Percentiles rank a stretch among this genome's conserved stretches.
Conservation (phyloP, 768 basidiomycete genomes). For the Kwoniella mangroviensis region DNA sequence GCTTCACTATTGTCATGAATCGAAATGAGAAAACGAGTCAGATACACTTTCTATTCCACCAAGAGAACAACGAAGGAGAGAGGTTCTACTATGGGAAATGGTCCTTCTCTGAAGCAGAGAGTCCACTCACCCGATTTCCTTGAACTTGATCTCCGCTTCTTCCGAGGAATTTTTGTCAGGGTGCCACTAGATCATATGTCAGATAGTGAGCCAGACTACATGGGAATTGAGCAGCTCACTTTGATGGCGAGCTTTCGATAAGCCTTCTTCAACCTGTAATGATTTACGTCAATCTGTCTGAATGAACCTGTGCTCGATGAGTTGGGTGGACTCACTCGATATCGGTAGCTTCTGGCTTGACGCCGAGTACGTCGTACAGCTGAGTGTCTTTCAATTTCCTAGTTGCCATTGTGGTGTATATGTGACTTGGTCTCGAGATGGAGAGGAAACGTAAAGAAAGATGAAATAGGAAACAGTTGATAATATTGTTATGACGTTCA, state of each 20-base stretch:
- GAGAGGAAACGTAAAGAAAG: neutral
- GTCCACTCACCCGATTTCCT: slow-evolving; percentile 78
- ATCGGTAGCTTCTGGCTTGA: slow-evolving; percentile 55
- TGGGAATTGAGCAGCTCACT: no score
- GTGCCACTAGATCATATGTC: slow-evolving; percentile 68
- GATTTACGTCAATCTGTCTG: neutral
- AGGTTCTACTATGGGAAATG: no score
- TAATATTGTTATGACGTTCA: slow-evolving; percentile 5
- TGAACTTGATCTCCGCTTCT: slow-evolving; percentile 96
- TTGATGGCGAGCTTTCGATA: slow-evolving; percentile 94
- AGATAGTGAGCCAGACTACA: no score
- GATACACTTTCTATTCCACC: no score
- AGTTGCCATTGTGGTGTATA: slow-evolving; percentile 25
- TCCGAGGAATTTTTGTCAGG: slow-evolving; percentile 92
- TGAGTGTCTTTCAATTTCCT: slow-evolving; percentile 57
- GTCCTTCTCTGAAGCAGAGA: no score
- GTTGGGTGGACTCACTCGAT: slow-evolving; percentile 45
- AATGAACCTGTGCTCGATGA: neutral
- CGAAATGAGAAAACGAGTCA: neutral
- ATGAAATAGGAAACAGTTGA: neutral
- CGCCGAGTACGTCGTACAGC: slow-evolving; percentile 58
- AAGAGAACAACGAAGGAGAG: neutral
- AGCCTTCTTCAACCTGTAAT: slow-evolving; percentile 76
- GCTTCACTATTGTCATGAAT: slow-evolving; percentile 67
- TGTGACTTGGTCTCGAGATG: neutral